Conservation (phyloP, 148 eudicot species). For the Rhododendron simsii region DNA sequence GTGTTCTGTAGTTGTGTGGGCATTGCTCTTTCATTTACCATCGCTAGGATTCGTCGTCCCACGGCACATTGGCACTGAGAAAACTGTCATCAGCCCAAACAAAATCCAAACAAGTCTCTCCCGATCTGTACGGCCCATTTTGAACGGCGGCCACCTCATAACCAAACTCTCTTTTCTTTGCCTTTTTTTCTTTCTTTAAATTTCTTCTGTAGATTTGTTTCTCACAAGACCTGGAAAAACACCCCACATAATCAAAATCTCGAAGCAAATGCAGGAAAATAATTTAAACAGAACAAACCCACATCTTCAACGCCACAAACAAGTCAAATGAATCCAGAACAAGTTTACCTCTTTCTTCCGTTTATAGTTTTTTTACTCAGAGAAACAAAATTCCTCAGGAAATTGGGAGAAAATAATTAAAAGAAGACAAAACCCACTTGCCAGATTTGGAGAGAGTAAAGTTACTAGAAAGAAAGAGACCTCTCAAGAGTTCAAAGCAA, state of each 20-base stretch:
- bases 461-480: not conserved
- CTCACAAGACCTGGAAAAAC: conserved; percentile 10
- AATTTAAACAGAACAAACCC: not conserved
- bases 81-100: conserved; percentile 25
- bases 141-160: conserved; percentile 2
- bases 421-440: not conserved
- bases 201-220: not conserved
- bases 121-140: conserved; percentile 36
- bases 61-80: conserved; percentile 24
- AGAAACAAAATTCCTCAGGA: not conserved
- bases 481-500: not conserved
- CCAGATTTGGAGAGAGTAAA: not conserved
- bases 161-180: conserved; percentile 5
- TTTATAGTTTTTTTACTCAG: not conserved
- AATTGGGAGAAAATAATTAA: not conserved
- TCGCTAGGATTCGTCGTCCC: conserved; percentile 69
- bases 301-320: not conserved
- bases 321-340: not conserved
- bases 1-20: no score
- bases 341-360: not conserved
- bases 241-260: not conserved
- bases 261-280: not conserved
- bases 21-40: conserved; percentile 33
- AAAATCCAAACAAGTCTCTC: conserved; percentile 22
- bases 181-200: not conserved